Base-by-base conservation (phyloP, 495 filamentous ascomycete species). In the Penicillium canescens region DNA sequence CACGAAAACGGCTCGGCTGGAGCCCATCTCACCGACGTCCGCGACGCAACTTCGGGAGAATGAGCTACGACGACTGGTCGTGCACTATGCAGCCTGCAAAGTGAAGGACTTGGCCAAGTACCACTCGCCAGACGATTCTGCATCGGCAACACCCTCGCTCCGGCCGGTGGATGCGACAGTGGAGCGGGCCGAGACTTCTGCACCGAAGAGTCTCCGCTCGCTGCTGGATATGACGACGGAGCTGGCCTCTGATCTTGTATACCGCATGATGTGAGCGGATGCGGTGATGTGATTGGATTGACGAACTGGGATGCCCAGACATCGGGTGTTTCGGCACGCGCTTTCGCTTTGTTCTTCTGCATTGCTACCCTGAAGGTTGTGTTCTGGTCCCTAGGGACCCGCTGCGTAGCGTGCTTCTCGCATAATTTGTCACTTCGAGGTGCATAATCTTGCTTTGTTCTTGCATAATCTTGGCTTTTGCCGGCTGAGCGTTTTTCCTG, bases 11-110 rank as follows among this genome's bases (percentile, higher is more conserved):
- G 68, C 68, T 26, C 66, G 75, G 5, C 61, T 78, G 18, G 74
- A 77, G 59, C 74, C 73, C 35, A 75, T 76, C 35, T 68, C 64
- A 2, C 67, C 69, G 3, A 72, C 70, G 0, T 74, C 72, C 1
- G 73, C 75, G 9, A 75, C 75, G n/a, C 69, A 75, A 59, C 65
- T 76, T 50, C 69, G 75, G 2, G 73, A 78, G 36, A 76, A 76
- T 46, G 72, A 78, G 58, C 63, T 78, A 34, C 70, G 75, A 2
- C 65, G 65, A 50, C 59, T 78, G 52, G 68, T 76, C 7, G 64
- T 71, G 18, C 73, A 78, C 52, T 78, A 74, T 59, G 72, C 71
- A 0, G 73, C 73, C 4, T 78, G 75, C 55, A 75, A 74, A 47
- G 62, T 76, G 53, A 74, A 72, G 51, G 70, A 74, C 23, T 61